Evolutionary conservation across 179 eudicot species (phyloP), one percentile per base, ranked within the genome.

Genomic region (Drosera spatulata): DNA sequence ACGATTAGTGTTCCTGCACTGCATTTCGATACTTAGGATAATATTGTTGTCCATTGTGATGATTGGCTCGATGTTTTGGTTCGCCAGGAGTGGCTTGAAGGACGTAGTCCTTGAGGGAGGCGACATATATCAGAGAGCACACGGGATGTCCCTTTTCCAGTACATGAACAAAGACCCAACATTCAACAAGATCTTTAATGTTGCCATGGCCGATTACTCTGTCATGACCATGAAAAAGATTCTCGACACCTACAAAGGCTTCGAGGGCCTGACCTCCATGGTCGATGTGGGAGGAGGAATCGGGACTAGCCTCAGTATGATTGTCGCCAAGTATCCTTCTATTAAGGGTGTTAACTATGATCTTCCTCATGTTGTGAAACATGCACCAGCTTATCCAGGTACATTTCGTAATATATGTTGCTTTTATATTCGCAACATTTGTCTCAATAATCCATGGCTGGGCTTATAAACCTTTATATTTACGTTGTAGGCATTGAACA

Each of bases 221-320:
- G 60, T 55, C 11, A 15, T 70, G 1, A 22, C 53, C 33, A 70
- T 79, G 75, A 47, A 56, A 8, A 63, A 59, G 38, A 39, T 79
- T 7, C 60, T 78, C 8, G 57, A 57, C 33, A 22, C 33, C 33
- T 22, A 22, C 33, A 22, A 22, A 22, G 33, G 33, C 1, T 22
- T 22, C 33, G 39, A 66, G 8, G 70, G 59, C 39, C 49, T 78
- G 3, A 60, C 68, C 1, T 22, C 69, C 15, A 8, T 75, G 37
- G 64, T 78, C 0, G 78, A 75, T 60, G 78, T 79, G 4, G 80
- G 78, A 6, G 84, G 84, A 3, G 73, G 71, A 1, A 50, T 22
- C 10, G 84, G 84, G 11, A 72, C 78, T n/a, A 58, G 65, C 11
- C 74, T 79, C 8, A 65, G 40, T 58, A 15, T 53, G 53, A 73